Percentiles rank a stretch among this genome's conserved stretches.
phyloP scores from a whole-genome alignment of 2,329 filamentous ascomycete species.

The Ustulina deusta region DNA sequence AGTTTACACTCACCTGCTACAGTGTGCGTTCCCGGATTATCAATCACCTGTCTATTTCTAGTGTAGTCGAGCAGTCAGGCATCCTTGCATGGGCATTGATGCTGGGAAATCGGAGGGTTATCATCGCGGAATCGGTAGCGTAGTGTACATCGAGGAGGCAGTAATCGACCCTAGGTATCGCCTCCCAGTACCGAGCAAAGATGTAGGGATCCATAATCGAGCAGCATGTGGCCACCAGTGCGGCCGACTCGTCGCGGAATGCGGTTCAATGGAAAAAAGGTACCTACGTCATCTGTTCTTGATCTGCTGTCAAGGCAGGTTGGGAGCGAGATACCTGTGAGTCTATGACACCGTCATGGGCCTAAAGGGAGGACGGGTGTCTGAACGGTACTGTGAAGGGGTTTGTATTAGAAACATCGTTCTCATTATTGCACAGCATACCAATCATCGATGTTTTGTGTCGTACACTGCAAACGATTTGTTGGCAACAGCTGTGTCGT shows the following conservation, averaged over 20 bases:
- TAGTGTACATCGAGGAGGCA: not conserved
- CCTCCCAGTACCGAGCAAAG: slow-evolving; percentile 17
- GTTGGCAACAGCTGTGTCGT: slow-evolving; percentile 21
- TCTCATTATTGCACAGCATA: slow-evolving; percentile 22
- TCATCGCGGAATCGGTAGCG: not conserved
- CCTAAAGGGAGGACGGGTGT: slow-evolving; percentile 17
- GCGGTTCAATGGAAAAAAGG: slow-evolving; percentile 15
- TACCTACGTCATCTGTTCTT: slow-evolving; percentile 17
- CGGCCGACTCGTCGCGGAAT: slow-evolving; percentile 18
- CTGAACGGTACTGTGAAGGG: slow-evolving; percentile 16
- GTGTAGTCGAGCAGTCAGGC: slow-evolving; percentile 31
- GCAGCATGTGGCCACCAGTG: slow-evolving; percentile 27
- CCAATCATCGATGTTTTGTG: slow-evolving; percentile 23
- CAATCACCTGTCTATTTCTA: slow-evolving; percentile 16
- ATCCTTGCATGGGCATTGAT: slow-evolving; percentile 35
- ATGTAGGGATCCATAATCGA: not conserved
- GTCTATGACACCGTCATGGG: slow-evolving; percentile 3
- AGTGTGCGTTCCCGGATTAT: slow-evolving; percentile 20
- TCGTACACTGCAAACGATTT: slow-evolving; percentile 24
- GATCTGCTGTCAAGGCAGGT: slow-evolving; percentile 12
- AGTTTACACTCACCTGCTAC: too few species aligned
- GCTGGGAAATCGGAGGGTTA: slow-evolving; percentile 2
- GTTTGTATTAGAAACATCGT: slow-evolving; percentile 21
- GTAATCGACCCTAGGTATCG: not conserved
- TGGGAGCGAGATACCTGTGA: not conserved